phyloP scores from a whole-genome alignment of 2,329 filamentous ascomycete genomes.

The Camptophora hylomeconis region DNA sequence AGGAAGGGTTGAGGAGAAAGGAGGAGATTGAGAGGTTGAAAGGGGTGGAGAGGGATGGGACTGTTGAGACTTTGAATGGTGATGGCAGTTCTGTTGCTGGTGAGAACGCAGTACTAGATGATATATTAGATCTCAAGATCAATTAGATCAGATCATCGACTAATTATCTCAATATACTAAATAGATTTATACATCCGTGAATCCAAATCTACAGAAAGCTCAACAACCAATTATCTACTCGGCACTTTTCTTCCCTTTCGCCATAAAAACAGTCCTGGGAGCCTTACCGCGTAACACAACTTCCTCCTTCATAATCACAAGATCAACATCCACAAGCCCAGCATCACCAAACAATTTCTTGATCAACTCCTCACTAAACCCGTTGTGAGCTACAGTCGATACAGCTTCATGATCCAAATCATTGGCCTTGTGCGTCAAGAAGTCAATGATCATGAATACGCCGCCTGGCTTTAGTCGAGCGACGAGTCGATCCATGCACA shows the following conservation, averaged over 20 bases:
- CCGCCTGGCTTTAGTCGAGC: constrained; percentile 53
- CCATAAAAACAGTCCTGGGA: constrained; percentile 14
- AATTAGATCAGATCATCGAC: constrained; percentile 1
- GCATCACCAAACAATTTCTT: constrained; percentile 50
- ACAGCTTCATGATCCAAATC: constrained; percentile 22
- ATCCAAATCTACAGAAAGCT: too few species aligned
- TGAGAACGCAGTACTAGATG: too few species aligned
- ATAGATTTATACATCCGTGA: too few species aligned
- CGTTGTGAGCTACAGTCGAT: constrained; percentile 50
- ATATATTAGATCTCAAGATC: too few species aligned
- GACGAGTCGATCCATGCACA: constrained; percentile 46
- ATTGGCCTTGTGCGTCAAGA: constrained; percentile 40
- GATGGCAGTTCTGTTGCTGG: too few species aligned
- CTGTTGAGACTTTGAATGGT: too few species aligned
- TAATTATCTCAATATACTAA: background rate
- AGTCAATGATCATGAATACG: constrained; percentile 55
- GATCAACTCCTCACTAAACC: constrained; percentile 50
- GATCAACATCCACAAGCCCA: constrained; percentile 31
- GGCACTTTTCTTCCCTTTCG: constrained; percentile 13
- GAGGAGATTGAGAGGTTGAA: constrained; percentile 11
- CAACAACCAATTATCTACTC: too few species aligned
- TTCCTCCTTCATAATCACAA: constrained; percentile 10
- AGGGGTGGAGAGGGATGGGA: constrained; percentile 6
- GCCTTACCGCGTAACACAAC: constrained; percentile 8
- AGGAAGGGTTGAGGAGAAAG: constrained; percentile 27